These are phyloP conservation scores for Pestalotiopsis sp. DNA, from an alignment of 2,329 filamentous ascomycete genomes.

Conservation along the genomic window DNA sequence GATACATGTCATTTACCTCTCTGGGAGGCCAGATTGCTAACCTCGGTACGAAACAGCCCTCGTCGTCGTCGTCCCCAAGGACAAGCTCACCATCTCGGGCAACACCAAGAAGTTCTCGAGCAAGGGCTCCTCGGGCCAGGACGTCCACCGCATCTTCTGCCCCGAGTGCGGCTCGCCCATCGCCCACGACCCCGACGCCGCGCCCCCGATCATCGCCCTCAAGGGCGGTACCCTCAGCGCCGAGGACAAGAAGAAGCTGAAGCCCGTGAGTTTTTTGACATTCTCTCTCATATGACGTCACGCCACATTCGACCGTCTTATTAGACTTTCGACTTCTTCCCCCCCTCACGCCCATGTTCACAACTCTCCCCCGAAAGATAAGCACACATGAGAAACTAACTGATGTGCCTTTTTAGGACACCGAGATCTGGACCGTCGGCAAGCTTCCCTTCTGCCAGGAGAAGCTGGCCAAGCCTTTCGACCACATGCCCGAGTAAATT, in stretches of 20 bases:
- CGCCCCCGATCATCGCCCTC: conserved; percentile 70
- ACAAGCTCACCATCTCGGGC: conserved; percentile 64
- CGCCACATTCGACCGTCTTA: not conserved
- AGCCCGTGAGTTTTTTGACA: conserved; percentile 53
- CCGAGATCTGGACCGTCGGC: conserved; percentile 70
- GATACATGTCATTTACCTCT: not conserved
- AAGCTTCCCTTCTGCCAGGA: conserved; percentile 74
- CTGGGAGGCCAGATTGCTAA: not conserved
- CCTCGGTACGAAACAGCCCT: conserved; percentile 49
- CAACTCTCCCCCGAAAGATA: not conserved
- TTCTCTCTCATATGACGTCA: not conserved
- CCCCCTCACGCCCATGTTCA: not conserved
- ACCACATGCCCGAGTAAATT: conserved; percentile 62
- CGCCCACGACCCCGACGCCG: conserved; percentile 71
- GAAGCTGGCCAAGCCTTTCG: conserved; percentile 63
- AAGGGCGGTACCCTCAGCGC: conserved; percentile 67
- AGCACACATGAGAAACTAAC: not conserved
- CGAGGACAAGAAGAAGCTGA: conserved; percentile 69
- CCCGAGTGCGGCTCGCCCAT: conserved; percentile 70
- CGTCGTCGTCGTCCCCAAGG: conserved; percentile 67
- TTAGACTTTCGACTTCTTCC: not conserved
- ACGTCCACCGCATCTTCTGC: conserved; percentile 72
- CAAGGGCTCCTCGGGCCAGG: conserved; percentile 61
- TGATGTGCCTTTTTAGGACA: conserved; percentile 45
- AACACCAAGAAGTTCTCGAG: conserved; percentile 67